A percentile compares a stretch with the other conserved stretches of the same genome.
Evolutionary conservation across 2,329 filamentous ascomycete species (phyloP).

Genomic region (Tolypocladium ovalisporum): DNA sequence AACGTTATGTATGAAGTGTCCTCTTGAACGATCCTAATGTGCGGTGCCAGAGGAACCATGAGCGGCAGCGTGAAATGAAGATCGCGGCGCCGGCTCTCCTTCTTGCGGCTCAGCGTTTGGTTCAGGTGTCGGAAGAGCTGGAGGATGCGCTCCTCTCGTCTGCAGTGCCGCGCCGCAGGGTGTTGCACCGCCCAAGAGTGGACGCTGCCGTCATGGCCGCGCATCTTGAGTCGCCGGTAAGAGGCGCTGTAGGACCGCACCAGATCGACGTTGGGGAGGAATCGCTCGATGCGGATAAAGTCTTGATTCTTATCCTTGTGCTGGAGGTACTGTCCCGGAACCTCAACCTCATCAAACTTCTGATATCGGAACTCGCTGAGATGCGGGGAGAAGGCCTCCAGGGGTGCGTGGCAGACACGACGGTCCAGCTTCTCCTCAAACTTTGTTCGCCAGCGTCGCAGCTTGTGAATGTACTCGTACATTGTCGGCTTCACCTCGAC

Average conservation of each 20-base stretch:
- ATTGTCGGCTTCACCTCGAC: constrained; percentile 92
- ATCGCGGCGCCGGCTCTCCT: constrained; percentile 88
- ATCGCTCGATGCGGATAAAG: constrained; percentile 93
- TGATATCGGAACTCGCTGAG: constrained; percentile 95
- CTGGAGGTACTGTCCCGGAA: constrained; percentile 92
- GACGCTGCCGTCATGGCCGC: constrained; percentile 93
- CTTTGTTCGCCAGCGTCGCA: constrained; percentile 91
- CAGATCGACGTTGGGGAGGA: constrained; percentile 88
- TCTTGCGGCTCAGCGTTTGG: constrained; percentile 79
- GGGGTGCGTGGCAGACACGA: constrained; percentile 56
- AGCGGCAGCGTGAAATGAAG: constrained; percentile 92
- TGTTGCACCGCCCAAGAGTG: constrained; percentile 96
- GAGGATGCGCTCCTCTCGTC: constrained; percentile 86
- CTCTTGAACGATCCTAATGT: constrained; percentile 91
- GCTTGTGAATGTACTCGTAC: constrained; percentile 96
- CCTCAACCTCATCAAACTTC: constrained; percentile 97
- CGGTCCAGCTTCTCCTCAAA: constrained; percentile 97
- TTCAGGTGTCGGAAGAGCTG: constrained; percentile 98
- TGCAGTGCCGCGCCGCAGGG: constrained; percentile 82
- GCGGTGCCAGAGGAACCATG: constrained; percentile 90
- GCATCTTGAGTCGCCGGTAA: constrained; percentile 86
- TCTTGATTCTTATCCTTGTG: constrained; percentile 99
- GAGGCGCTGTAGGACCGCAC: constrained; percentile 85
- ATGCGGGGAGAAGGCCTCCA: constrained; percentile 82
- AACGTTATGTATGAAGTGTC: constrained; percentile 89